These are phyloP conservation scores for Penicillium sp. DNA, from an alignment of 2,329 filamentous ascomycete genomes.

Conservation along the genomic window DNA sequence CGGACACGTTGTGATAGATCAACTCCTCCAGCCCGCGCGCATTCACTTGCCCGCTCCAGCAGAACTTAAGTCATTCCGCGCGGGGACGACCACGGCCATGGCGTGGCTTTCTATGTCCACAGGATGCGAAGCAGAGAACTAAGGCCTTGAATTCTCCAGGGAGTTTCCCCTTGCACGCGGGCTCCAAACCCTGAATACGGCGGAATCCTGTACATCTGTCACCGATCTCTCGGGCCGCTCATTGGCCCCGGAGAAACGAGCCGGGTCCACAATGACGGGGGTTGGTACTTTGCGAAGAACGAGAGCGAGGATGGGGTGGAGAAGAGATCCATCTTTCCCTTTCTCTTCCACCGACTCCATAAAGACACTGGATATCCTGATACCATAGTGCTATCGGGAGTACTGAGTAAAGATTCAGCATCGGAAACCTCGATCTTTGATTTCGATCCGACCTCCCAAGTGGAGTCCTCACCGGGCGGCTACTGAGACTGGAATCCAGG, in stretches of 20 bases:
- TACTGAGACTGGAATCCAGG: constrained; percentile 11
- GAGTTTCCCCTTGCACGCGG: not conserved
- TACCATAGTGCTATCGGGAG: not conserved
- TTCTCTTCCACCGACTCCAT: not conserved
- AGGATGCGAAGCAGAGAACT: not conserved
- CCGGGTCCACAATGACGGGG: constrained; percentile 16
- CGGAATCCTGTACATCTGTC: not conserved
- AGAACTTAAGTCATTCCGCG: not conserved
- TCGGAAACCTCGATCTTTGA: not conserved
- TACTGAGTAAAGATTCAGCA: not conserved
- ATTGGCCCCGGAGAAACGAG: constrained; percentile 6
- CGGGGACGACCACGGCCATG: too few species aligned
- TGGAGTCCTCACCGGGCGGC: constrained; percentile 5
- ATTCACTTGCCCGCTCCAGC: not conserved
- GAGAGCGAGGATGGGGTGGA: not conserved
- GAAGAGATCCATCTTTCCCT: constrained; percentile 1
- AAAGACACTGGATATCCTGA: not conserved
- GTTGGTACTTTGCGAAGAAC: constrained; percentile 8
- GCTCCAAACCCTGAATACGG: not conserved
- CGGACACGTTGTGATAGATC: constrained; percentile 16
- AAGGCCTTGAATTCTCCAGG: not conserved
- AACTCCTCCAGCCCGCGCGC: constrained; percentile 1
- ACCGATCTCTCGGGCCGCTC: not conserved
- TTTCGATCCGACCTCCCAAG: not conserved
- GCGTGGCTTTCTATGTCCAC: too few species aligned